Base-by-base conservation (phyloP, 2,329 filamentous ascomycete genomes). In the Alternaria tenuissima region DNA sequence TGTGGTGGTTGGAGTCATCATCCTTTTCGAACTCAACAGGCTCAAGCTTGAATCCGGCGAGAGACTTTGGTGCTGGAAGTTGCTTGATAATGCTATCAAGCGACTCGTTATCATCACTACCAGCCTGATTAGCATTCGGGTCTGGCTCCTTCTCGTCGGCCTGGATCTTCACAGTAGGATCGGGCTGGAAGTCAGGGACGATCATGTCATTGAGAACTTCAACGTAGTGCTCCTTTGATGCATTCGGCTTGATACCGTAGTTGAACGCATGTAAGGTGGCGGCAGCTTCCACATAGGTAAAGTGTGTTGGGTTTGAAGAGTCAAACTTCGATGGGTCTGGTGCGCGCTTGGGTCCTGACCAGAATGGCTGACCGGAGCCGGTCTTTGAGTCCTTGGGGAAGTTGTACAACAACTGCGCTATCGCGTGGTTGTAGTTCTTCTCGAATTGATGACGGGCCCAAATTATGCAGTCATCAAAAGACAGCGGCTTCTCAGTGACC, bases 11-110 rank as follows among this genome's bases (percentile, higher is more conserved):
- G 52, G 91, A 92, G 79, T 99, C 96, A 73, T 99, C 95, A 67
- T 99, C 95, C 85, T 99, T 99, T 81, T 99, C 93, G 73, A 99
- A 99, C 72, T 98, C 95, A 6, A 98, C 95, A 3, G 94, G 92
- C 57, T 89, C 88, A 53, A 99, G 83, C 81, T 94, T 94, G 86
- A 96, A 96, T 34, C 93, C 93, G 26, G 92, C 90, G 51, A 99
- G 83, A 41, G 89, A 88, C 76, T 91, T 94, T 16, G 94, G 89
- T 5, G 89, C 83, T 1, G 95, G 95, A 32, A 99, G 85, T 63
- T 87, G 86, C 16, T 87, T 83, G 16, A 89, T 85, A 49, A 99
- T 87, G 62, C 88, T 86, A 67, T 92, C 83, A 20, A 97, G 81
- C 72, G 94, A 91, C n/a, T 88, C 85, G 47, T 87, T 86, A 70